Percentiles rank a stretch among this genome's conserved stretches.
These are phyloP conservation scores for Zymoseptoria brevis DNA, from an alignment of 2,329 filamentous ascomycete genomes.

Conservation along the genomic window DNA sequence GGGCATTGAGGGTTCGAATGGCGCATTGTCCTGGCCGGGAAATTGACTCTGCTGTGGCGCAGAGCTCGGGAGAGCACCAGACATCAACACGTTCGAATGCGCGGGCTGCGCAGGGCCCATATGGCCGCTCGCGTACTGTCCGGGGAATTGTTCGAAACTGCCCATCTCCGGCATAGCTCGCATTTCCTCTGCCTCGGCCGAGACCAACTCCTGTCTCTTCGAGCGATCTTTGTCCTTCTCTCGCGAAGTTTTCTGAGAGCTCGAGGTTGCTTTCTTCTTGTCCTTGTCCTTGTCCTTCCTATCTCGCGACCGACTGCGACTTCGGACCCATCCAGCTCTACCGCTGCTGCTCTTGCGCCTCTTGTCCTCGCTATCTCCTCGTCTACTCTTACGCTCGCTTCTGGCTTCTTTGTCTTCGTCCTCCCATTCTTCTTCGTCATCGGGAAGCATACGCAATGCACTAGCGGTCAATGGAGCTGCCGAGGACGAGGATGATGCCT, in stretches of 20 bases:
- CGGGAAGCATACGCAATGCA: constrained; percentile 26
- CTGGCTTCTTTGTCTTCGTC: constrained; percentile 25
- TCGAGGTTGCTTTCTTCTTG: not conserved
- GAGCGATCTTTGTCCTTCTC: constrained; percentile 13
- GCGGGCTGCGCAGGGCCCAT: constrained; percentile 10
- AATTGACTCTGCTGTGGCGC: constrained; percentile 42
- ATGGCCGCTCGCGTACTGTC: constrained; percentile 18
- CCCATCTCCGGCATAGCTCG: constrained; percentile 24
- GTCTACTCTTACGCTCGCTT: constrained; percentile 26
- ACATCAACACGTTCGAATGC: constrained; percentile 18
- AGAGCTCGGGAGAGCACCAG: constrained; percentile 23
- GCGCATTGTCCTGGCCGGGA: constrained; percentile 47
- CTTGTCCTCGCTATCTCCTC: constrained; percentile 20
- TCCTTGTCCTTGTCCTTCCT: constrained; percentile 3
- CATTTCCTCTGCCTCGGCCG: constrained; percentile 3
- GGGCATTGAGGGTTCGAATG: constrained; percentile 26
- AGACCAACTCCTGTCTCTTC: constrained; percentile 9
- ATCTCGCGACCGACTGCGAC: constrained; percentile 18
- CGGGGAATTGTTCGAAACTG: constrained; percentile 28
- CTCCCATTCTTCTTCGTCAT: constrained; percentile 26
- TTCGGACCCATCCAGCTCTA: constrained; percentile 19
- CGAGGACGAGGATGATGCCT: constrained; percentile 15
- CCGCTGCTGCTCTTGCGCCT: constrained; percentile 19
- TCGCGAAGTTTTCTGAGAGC: constrained; percentile 8
- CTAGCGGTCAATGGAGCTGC: constrained; percentile 26